Base-by-base conservation (phyloP, 2,329 filamentous ascomycete species). In the Apiospora phragmitis region DNA sequence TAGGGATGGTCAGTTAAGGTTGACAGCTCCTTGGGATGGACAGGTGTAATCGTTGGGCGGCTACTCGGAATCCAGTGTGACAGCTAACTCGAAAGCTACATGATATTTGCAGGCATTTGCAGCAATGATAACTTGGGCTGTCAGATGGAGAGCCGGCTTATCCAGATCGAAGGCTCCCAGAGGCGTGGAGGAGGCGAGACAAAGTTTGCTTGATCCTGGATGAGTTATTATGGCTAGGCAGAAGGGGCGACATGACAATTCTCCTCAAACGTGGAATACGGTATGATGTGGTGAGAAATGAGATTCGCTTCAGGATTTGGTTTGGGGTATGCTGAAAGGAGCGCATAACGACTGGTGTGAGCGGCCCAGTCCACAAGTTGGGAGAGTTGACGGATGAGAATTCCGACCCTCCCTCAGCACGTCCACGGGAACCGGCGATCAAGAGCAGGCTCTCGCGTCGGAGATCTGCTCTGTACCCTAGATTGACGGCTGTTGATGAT, bases 41-140 rank as follows among this genome's bases (percentile, higher is more conserved):
- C 55, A 38, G 55, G 16, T 62, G 55, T 38, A 62, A 62, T 62
- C 55, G 55, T 62, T 62, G 55, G 55, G 55, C 55, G 32, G 55
- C 55, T 35, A 62, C 4, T 38, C 55, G 55, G 55, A 38, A 62
- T 62, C 32, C 55, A 38, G 18, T 21, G 38, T 62, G 55, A 62
- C 55, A 35, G 55, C 55, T 62, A n/a, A 38, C 32, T 62, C 32
- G 32, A 38, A 35, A 38, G 32, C 32, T 38, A 62, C 55, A 62
- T 62, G 32, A 38, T 62, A 62, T 18, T 38, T 62, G 18, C 55
- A 38, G 55, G 55, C 18, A 38, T 62, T 7, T 62, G 55, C 55
- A 38, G 32, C 55, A 29, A 38, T 62, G 55, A n/a, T 38, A 38
- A 38, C 29, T 11, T 38, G 55, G 11, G 4, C 55, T 62, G 55